phyloP scores from a whole-genome alignment of 306 rosid genomes.

The Fragaria nilgerrensis region DNA sequence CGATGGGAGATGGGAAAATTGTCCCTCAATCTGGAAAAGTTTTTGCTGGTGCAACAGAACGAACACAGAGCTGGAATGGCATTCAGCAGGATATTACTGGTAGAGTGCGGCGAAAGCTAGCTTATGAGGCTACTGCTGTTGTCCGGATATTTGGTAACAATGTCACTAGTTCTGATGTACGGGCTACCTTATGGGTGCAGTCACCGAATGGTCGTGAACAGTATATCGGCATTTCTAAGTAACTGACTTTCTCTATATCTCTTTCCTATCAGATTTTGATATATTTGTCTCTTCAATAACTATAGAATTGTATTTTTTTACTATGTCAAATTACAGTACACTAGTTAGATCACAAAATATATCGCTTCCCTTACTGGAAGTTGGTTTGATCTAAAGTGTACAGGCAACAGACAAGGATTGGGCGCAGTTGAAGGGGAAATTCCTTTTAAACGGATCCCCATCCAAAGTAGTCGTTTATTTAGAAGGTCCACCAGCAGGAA shows the following conservation, averaged over 20 bases:
- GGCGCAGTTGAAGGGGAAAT: conserved; percentile 80
- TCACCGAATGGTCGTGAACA: conserved; percentile 68
- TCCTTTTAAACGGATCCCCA: conserved; percentile 80
- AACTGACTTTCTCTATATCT: conserved; percentile 25
- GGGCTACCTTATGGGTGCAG: conserved; percentile 81
- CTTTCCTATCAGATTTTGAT: background rate
- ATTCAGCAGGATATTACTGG: conserved; percentile 91
- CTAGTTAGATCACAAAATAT: background rate
- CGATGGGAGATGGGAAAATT: conserved; percentile 74
- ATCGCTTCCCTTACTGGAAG: conserved; percentile 22
- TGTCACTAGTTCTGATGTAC: conserved; percentile 63
- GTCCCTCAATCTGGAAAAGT: conserved; percentile 66
- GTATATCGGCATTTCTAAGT: conserved; percentile 87
- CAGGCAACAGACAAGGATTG: conserved; percentile 94
- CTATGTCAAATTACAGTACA: background rate
- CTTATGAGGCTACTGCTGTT: conserved; percentile 65
- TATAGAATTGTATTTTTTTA: background rate
- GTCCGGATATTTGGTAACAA: conserved; percentile 78
- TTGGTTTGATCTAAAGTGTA: conserved; percentile 50
- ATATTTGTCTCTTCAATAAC: background rate
- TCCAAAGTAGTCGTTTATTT: conserved; percentile 72
- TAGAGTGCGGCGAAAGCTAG: conserved; percentile 83
- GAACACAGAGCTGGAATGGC: conserved; percentile 86
- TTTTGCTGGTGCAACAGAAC: conserved; percentile 79
- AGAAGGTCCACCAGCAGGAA: conserved; percentile 90